These are phyloP conservation scores for Cyberlindnera subsufficiens DNA, from an alignment of 805 yeast species.

Conservation along the genomic window DNA sequence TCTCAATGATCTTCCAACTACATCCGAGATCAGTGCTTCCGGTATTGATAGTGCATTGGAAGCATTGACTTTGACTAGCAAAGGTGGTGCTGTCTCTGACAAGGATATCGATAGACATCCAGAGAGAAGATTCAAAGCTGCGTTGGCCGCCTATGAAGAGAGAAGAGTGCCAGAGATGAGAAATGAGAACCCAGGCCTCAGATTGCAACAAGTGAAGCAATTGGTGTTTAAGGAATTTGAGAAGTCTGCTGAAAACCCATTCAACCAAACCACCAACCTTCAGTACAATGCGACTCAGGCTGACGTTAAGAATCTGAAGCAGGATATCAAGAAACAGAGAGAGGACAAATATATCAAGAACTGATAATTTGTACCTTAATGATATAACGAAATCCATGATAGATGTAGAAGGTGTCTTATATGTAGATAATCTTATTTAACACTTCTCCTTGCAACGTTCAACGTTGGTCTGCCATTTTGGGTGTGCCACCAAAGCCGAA, in stretches of 20 bases:
- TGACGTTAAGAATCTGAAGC: constrained; percentile 42
- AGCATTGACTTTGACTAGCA: constrained; percentile 62
- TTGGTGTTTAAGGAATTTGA: constrained; percentile 74
- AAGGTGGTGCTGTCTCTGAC: constrained; percentile 46
- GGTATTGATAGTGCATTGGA: constrained; percentile 77
- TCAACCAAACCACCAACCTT: constrained; percentile 64
- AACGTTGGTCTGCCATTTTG: neutral
- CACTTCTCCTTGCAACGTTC: no score
- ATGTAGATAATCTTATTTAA: no score
- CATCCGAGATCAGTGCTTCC: constrained; percentile 56
- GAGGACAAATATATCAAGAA: constrained; percentile 28
- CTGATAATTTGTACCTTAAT: neutral
- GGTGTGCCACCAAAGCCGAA: neutral
- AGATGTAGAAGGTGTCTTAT: neutral
- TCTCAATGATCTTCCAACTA: constrained; percentile 43
- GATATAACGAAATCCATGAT: neutral
- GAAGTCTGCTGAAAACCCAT: constrained; percentile 75
- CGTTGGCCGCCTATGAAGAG: constrained; percentile 65
- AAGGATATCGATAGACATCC: constrained; percentile 82
- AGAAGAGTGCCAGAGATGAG: constrained; percentile 64
- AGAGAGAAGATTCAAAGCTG: constrained; percentile 83
- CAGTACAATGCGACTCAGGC: constrained; percentile 53
- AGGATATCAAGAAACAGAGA: constrained; percentile 42
- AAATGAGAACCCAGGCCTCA: constrained; percentile 73
- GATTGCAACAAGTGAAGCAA: constrained; percentile 74